Evolutionary conservation across 2,329 filamentous ascomycete species (phyloP).

Genomic region (Xylariaceae sp.): DNA sequence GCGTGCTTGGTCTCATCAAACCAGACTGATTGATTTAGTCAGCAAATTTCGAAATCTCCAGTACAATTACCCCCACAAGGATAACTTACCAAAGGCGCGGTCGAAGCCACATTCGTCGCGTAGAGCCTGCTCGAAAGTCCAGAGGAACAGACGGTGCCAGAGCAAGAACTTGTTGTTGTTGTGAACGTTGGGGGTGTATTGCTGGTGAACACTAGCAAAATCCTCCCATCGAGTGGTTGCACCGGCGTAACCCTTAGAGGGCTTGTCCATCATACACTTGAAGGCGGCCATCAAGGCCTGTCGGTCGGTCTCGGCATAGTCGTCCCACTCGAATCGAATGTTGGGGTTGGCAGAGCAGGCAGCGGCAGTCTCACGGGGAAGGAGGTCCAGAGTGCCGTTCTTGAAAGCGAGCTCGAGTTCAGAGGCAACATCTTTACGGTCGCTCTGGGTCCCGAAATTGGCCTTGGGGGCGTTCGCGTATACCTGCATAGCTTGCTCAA

Average conservation of each 20-base stretch:
- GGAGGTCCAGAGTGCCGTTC: neutral
- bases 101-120: conserved; percentile 15
- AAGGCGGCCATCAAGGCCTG: conserved; percentile 16
- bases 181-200: conserved; percentile 15
- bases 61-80: too few species aligned
- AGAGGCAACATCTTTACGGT: conserved; percentile 12
- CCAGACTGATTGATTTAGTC: too few species aligned
- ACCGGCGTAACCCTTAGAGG: conserved; percentile 7
- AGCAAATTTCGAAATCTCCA: too few species aligned
- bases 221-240: conserved; percentile 17
- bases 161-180: conserved; percentile 17
- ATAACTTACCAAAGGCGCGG: conserved; percentile 12
- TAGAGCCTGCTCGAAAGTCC: conserved; percentile 16
- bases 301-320: conserved; percentile 12
- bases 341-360: conserved; percentile 14
- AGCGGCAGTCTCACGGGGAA: neutral
- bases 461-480: conserved; percentile 15
- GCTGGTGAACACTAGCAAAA: conserved; percentile 16
- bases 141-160: conserved; percentile 16
- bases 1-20: conserved; percentile 20
- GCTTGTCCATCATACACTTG: conserved; percentile 14
- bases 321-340: conserved; percentile 16
- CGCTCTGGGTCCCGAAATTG: conserved; percentile 7
- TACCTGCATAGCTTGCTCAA: conserved; percentile 7
- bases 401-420: conserved; percentile 2